Evolutionary conservation across 2,329 filamentous ascomycete species (phyloP), one percentile per base, ranked within the genome.

Genomic region (Eutypa lata): DNA sequence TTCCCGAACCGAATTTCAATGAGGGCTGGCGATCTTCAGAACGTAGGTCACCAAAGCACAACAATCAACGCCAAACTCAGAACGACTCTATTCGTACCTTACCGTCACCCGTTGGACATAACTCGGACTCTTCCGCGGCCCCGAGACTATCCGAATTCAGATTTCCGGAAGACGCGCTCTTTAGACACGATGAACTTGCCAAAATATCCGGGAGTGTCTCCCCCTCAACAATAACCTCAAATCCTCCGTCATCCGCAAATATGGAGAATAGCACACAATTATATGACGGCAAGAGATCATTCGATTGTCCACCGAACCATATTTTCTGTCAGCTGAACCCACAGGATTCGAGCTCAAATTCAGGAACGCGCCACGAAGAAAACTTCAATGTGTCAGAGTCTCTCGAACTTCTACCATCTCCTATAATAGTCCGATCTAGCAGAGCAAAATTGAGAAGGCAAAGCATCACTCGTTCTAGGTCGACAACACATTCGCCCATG

Each of bases 221-320:
- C 28, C 43, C 38, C 11, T 44, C 31, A 46, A 44, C 28, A 24
- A 18, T 18, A 14, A 38, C 35, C 14, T 44, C 13, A 18, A 50
- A 57, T 24, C 48, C 44, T 16, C 49, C 52, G 19, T 33, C 47
- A 10, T 33, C 11, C 45, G 47, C 53, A 31, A 33, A 38, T 21
- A 44, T 28, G 33, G 19, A 16, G 8, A 31, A 54, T 21, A 49
- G 53, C n/a, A 21, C 18, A 8, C 28, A 43, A 38, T 24, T 13
- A 10, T 6, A 21, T 16, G 22, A 26, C 13, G 53, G 49, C 3
- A 53, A 56, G 18, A 56, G 57, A 10, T 55, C 65, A 31, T 43
- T 66, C 28, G 62, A 65, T 50, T 68, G 65, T 65, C 56, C 56
- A 33, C 67, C 65, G 7, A 60, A 59, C 40, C 66, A 63, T 40